These are phyloP conservation scores for Zygotorulaspora sp. DNA, from an alignment of 805 yeast species.

Conservation along the genomic window DNA sequence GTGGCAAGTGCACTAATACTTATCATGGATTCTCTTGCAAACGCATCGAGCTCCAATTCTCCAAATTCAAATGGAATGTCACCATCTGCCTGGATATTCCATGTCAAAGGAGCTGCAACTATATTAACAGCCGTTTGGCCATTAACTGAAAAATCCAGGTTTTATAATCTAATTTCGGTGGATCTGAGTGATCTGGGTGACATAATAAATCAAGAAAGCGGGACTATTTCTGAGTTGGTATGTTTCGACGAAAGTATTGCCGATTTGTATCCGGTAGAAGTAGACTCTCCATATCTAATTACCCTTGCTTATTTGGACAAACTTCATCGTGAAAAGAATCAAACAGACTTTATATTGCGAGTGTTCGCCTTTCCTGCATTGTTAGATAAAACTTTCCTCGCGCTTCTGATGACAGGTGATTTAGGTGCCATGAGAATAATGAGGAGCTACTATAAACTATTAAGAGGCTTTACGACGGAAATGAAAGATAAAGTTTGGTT, in stretches of 20 bases:
- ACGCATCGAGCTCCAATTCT: constrained; percentile 57
- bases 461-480: constrained; percentile 77
- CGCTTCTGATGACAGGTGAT: constrained; percentile 79
- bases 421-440: constrained; percentile 84
- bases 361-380: constrained; percentile 93
- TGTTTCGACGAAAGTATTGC: constrained; percentile 85
- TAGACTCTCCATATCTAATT: constrained; percentile 79
- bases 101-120: constrained; percentile 95
- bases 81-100: constrained; percentile 95
- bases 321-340: constrained; percentile 72
- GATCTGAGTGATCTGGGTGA: constrained; percentile 89
- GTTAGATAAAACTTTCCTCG: constrained; percentile 73
- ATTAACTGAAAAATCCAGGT: constrained; percentile 60
- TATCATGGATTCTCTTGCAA: constrained; percentile 90
- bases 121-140: constrained; percentile 97
- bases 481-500: constrained; percentile 92
- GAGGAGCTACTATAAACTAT: constrained; percentile 78
- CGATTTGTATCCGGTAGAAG: constrained; percentile 81
- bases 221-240: constrained; percentile 50
- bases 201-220: constrained; percentile 37
- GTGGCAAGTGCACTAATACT: constrained; percentile 87
- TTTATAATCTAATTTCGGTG: constrained; percentile 69
- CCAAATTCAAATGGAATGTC: constrained; percentile 51
- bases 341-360: constrained; percentile 79
- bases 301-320: constrained; percentile 83